Conservation (phyloP, 495 filamentous ascomycete species). For the Podospora appendiculata region DNA sequence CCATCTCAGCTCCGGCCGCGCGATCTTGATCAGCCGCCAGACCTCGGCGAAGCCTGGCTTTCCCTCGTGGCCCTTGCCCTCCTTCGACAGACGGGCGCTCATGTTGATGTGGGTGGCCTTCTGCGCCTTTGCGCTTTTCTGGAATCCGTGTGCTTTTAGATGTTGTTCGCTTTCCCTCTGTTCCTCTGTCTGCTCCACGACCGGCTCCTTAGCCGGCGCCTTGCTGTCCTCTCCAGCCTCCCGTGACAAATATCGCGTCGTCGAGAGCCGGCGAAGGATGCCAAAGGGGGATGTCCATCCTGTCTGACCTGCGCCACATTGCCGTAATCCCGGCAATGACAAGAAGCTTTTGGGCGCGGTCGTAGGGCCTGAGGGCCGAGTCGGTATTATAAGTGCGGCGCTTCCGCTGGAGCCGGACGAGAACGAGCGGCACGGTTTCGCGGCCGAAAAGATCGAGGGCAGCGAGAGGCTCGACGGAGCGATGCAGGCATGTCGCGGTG, state of each 20-base stretch:
- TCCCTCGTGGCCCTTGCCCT: slow-evolving; percentile 58
- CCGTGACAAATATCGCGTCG: slow-evolving; percentile 6
- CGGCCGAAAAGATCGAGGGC: not conserved
- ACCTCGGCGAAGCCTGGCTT: slow-evolving; percentile 69
- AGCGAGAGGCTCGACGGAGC: not conserved
- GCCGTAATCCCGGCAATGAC: not conserved
- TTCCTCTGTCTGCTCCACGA: slow-evolving; percentile 7
- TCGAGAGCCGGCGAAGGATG: slow-evolving; percentile 22
- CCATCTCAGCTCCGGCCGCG: slow-evolving; percentile 70
- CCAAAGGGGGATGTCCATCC: slow-evolving; percentile 15
- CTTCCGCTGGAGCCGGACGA: slow-evolving; percentile 4
- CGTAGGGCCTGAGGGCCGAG: not conserved
- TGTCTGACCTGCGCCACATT: not conserved
- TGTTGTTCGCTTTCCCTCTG: slow-evolving; percentile 15
- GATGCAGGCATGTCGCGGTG: not conserved
- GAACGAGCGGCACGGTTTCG: slow-evolving; percentile 7
- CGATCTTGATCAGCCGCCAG: slow-evolving; percentile 83
- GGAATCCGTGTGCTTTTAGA: slow-evolving; percentile 24
- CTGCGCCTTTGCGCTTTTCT: slow-evolving; percentile 60
- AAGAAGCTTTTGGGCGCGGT: not conserved
- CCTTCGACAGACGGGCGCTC: slow-evolving; percentile 75
- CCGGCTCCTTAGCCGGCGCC: slow-evolving; percentile 3
- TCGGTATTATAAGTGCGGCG: not conserved
- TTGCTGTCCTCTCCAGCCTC: slow-evolving; percentile 3
- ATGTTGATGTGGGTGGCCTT: slow-evolving; percentile 89